Evolutionary conservation across 2,329 filamentous ascomycete genomes (phyloP).

Genomic region (Elsinoe ampelina): DNA sequence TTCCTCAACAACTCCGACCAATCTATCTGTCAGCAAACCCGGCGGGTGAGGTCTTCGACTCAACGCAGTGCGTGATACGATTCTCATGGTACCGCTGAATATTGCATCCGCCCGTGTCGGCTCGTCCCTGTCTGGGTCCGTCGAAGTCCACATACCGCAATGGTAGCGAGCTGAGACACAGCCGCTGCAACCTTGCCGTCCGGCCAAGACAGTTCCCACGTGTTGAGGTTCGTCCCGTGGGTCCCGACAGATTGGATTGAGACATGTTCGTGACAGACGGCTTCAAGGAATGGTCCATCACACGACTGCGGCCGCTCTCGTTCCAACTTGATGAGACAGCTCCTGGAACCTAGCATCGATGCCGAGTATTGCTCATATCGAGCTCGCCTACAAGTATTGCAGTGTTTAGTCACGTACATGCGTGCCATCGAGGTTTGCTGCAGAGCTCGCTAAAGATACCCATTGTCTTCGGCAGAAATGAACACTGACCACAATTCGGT

Average conservation of each 20-base stretch:
- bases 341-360: too few relatives aligned
- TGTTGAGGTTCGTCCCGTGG: slow-evolving; percentile 2
- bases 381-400: too few relatives aligned
- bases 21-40: not conserved
- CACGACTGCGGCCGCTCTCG: too few relatives aligned
- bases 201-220: slow-evolving; percentile 5
- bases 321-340: too few relatives aligned
- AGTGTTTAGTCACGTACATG: too few relatives aligned
- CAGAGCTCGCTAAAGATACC: not conserved
- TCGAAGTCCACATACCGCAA: too few relatives aligned
- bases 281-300: not conserved
- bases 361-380: too few relatives aligned
- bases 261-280: not conserved
- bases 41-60: not conserved
- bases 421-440: not conserved
- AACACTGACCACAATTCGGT: not conserved
- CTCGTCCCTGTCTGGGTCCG: not conserved
- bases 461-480: too few relatives aligned
- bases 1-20: not conserved
- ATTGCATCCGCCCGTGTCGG: slow-evolving; percentile 5
- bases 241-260: slow-evolving; percentile 8
- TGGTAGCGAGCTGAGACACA: not conserved
- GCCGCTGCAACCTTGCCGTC: not conserved
- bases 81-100: not conserved
- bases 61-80: not conserved